A percentile compares a stretch with the other conserved stretches of the same genome.
Evolutionary conservation across 2,329 filamentous ascomycete species (phyloP).

Genomic region (Monosporascus sp.): DNA sequence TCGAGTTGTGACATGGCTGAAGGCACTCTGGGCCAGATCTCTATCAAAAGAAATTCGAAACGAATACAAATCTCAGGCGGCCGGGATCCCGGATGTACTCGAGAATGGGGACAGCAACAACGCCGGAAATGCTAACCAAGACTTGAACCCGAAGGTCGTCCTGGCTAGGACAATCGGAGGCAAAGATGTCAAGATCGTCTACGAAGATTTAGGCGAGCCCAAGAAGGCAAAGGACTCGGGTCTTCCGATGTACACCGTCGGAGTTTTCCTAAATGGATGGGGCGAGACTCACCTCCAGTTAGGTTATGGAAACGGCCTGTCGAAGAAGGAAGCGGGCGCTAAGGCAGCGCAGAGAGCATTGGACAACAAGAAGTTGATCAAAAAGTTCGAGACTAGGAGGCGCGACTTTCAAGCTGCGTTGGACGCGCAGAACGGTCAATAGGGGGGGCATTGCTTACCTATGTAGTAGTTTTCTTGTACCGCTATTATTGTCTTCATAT

Average conservation of each 20-base stretch:
- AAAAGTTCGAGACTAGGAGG: constrained; percentile 44
- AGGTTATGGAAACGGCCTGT: constrained; percentile 57
- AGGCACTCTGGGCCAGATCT: constrained; percentile 65
- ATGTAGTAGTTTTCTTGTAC: too few species aligned
- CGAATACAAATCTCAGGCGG: constrained; percentile 26
- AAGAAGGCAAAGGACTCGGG: constrained; percentile 50
- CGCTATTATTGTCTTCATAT: too few species aligned
- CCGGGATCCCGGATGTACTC: constrained; percentile 6
- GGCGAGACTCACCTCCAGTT: constrained; percentile 59
- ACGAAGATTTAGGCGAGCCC: constrained; percentile 51
- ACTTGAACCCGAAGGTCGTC: constrained; percentile 45
- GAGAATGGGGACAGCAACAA: constrained; percentile 4
- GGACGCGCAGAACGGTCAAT: background rate
- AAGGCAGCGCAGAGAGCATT: constrained; percentile 62
- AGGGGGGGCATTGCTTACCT: too few species aligned
- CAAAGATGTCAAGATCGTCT: constrained; percentile 55
- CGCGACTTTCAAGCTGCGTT: constrained; percentile 33
- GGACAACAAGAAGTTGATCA: constrained; percentile 60
- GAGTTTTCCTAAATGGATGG: constrained; percentile 62
- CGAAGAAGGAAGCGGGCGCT: constrained; percentile 64
- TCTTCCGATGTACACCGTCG: constrained; percentile 57
- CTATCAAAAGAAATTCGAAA: constrained; percentile 50
- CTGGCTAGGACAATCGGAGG: constrained; percentile 49
- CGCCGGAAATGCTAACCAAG: constrained; percentile 3
- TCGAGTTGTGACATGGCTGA: constrained; percentile 65